Evolutionary conservation across 2,329 filamentous ascomycete genomes (phyloP), one percentile per base, ranked within the genome.

Genomic region (Tolypocladium tundrense): DNA sequence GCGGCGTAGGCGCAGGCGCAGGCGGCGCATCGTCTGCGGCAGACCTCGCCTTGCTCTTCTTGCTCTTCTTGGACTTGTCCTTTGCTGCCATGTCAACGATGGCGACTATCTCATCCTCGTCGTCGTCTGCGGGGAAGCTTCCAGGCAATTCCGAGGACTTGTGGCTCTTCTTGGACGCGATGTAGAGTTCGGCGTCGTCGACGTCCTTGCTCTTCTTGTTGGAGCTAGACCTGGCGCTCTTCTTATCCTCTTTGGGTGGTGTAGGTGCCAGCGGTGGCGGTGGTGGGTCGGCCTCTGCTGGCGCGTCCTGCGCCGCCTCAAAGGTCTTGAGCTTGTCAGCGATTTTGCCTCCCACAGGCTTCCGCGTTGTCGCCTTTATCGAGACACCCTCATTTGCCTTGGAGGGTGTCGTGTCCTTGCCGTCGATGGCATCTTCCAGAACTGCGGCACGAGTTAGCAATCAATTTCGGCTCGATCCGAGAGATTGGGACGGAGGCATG

Each of bases 301-400:
- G 53, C n/a, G 71, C 68, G 61, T 78, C 72, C 56, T 73, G 68
- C 55, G 68, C 63, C 55, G 75, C 64, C 69, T 85, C 80, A 65
- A 85, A 85, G 37, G 78, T 77, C 69, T 77, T 82, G 60, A 84
- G 75, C 64, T 74, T 79, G 66, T 85, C 80, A 58, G 81, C 77
- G 66, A 85, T 79, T 67, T 79, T 83, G 60, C 76, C 76, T 59
- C 74, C 72, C 50, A 76, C 72, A 54, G 74, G 65, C 69, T 80
- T 83, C 63, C 78, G 81, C 55, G 72, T 72, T 67, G 63, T 60
- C 21, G 64, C 59, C 59, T 78, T 80, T 70, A 75, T 74, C 58
- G 74, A 72, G 61, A 65, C 61, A 54, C 72, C 69, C 51, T 68
- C 63, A 61, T 67, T 61, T 56, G 67, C 60, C 59, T 71, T 73